A percentile compares a stretch with the other conserved stretches of the same genome.
Evolutionary conservation across 495 filamentous ascomycete species (phyloP).

Genomic region (Aspergillus leporis): DNA sequence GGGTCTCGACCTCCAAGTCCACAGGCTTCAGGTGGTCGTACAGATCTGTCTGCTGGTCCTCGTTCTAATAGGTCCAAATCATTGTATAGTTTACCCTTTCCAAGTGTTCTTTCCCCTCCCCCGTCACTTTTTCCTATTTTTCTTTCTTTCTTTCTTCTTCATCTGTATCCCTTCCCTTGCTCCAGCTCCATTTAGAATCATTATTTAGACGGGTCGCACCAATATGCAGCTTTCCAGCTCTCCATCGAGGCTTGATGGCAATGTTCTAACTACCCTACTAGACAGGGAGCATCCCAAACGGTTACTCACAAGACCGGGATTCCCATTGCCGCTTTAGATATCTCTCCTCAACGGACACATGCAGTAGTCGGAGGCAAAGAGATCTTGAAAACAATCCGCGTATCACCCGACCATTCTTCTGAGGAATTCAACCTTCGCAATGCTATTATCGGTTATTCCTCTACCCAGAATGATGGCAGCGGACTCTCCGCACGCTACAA

Average conservation of each 20-base stretch:
- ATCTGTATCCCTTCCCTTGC: constrained; percentile 1
- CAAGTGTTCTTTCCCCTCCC: constrained; percentile 9
- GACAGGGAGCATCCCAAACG: constrained; percentile 71
- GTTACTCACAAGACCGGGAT: constrained; percentile 70
- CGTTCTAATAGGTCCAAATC: constrained; percentile 46
- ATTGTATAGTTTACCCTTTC: constrained; percentile 24
- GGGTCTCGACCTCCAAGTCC: constrained; percentile 57
- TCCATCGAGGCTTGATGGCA: constrained; percentile 6
- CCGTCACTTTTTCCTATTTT: background rate
- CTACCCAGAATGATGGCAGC: constrained; percentile 55
- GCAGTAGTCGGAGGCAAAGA: constrained; percentile 81
- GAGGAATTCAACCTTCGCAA: constrained; percentile 81
- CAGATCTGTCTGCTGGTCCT: constrained; percentile 32
- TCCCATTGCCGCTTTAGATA: constrained; percentile 74
- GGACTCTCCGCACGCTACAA: constrained; percentile 55
- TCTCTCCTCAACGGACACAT: constrained; percentile 71
- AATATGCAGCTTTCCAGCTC: background rate
- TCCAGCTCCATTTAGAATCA: background rate
- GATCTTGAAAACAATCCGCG: constrained; percentile 77
- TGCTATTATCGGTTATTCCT: constrained; percentile 68
- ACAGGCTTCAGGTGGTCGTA: constrained; percentile 33
- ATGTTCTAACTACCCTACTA: constrained; percentile 29
- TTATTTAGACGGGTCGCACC: background rate
- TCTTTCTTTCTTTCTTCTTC: constrained; percentile 7
- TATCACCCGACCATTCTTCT: constrained; percentile 66